Base-by-base conservation (phyloP, 2,329 filamentous ascomycete genomes). In the Penicillium sp. region DNA sequence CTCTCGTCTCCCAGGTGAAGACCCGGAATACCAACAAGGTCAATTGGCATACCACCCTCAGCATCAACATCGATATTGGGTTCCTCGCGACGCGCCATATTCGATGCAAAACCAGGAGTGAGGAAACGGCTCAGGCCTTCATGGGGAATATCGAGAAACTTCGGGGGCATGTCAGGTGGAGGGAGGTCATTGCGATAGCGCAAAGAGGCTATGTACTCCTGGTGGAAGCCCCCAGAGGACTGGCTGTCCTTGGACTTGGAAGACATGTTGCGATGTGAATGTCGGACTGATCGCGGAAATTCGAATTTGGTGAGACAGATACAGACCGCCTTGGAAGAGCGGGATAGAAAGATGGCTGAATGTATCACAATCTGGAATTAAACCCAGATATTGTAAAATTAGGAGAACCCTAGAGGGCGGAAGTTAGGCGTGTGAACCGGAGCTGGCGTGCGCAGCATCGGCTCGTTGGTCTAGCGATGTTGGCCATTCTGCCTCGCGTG, bases 31-130 rank as follows among this genome's bases (percentile, higher is more conserved):
- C 93, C 93, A 47, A 97, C 86, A 58, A 98, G 74, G 67, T 97
- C 91, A 65, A 98, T 82, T 49, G 90, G 89, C 93, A 98, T 97
- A 47, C 93, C 93, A 59, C 97, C 80, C 74, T 98, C 93, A 7
- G 90, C 93, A 79, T 98, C 93, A 24, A 89, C 89, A 71, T 98
- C 93, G 51, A 98, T 93, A 65, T 96, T 97, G 40, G 95, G 77
- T 42, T 91, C 87, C 74, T 97, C 93, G 63, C 95, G 89, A 63
- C 91, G 79, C 14, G 87, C 89, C 58, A 98, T 76, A 54, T 89
- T 84, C 37, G 90, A 93, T 24, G 90, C 89, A 73, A 95, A 98
- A 18, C 84, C 84, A 1, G 93, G 88, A 3, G 84, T 88, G 26
- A 93, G 94, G 71, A 96, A 97, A 66, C 94, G 87, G 32, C 87